phyloP scores from a whole-genome alignment of 2,329 filamentous ascomycete genomes.

The Paradendryphiella salina region DNA sequence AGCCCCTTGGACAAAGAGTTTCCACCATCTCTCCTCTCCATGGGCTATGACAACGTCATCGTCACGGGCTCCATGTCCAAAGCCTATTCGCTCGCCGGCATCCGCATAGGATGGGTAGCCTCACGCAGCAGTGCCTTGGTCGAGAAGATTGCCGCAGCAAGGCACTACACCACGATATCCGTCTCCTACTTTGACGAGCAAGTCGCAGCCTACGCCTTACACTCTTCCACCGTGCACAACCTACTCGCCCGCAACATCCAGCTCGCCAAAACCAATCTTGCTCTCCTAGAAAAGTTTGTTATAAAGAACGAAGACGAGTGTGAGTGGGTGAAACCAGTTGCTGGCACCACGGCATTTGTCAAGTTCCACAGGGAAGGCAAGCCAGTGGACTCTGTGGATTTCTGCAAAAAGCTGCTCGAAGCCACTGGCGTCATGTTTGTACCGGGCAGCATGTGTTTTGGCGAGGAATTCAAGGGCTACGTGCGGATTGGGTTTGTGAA shows the following conservation, averaged over 20 bases:
- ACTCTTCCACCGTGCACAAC: constrained; percentile 63
- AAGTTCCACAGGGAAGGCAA: constrained; percentile 65
- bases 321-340: constrained; percentile 73
- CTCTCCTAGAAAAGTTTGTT: constrained; percentile 68
- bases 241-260: constrained; percentile 66
- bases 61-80: constrained; percentile 83
- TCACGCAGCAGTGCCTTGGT: constrained; percentile 66
- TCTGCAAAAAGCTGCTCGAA: constrained; percentile 70
- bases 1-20: constrained; percentile 57
- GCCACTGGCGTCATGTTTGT: constrained; percentile 74
- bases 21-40: constrained; percentile 69
- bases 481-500: constrained; percentile 78
- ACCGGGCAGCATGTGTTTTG: constrained; percentile 75
- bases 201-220: constrained; percentile 74
- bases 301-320: constrained; percentile 65
- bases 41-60: constrained; percentile 72
- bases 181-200: constrained; percentile 82
- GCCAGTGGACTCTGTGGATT: constrained; percentile 70
- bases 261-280: constrained; percentile 69
- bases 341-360: constrained; percentile 79
- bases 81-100: constrained; percentile 79
- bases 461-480: constrained; percentile 69
- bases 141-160: constrained; percentile 63
- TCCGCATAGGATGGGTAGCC: constrained; percentile 82
- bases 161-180: constrained; percentile 85